These are phyloP conservation scores for Nectriaceae sp. DNA, from an alignment of 2,329 filamentous ascomycete species.

Conservation along the genomic window DNA sequence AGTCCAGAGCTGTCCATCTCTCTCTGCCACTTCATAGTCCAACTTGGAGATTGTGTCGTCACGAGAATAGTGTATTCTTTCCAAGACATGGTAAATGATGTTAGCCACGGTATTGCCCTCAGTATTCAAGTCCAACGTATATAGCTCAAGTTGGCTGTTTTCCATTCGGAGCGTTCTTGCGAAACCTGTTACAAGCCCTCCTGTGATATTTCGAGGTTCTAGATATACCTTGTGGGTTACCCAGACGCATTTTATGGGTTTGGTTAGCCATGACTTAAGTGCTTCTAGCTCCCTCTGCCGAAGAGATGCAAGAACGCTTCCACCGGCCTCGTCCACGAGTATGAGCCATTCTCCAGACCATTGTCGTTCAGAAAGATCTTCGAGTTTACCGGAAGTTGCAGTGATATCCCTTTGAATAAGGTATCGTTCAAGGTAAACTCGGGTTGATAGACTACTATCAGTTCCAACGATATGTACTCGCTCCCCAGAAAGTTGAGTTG, in stretches of 20 bases:
- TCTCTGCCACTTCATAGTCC: constrained; percentile 26
- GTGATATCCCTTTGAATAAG: constrained; percentile 12
- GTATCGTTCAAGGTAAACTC: constrained; percentile 4
- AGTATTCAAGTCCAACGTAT: constrained; percentile 22
- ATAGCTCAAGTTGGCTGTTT: constrained; percentile 22
- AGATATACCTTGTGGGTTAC: constrained; percentile 23
- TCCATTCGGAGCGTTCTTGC: constrained; percentile 21
- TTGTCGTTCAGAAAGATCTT: constrained; percentile 13
- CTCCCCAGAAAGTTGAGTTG: constrained; percentile 10
- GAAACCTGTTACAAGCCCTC: constrained; percentile 24
- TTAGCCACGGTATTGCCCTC: constrained; percentile 11
- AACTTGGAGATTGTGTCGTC: constrained; percentile 21
- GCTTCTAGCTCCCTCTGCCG: constrained; percentile 12
- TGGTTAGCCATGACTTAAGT: constrained; percentile 16
- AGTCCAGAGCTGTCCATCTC: constrained; percentile 25
- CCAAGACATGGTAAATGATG: constrained; percentile 19
- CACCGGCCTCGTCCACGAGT: constrained; percentile 19
- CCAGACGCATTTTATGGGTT: constrained; percentile 24
- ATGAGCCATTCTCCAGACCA: constrained; percentile 23
- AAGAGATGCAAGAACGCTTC: constrained; percentile 22
- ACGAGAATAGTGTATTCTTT: constrained; percentile 21
- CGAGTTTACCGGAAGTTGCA: constrained; percentile 11
- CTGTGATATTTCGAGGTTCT: constrained; percentile 20
- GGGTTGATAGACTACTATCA: constrained; percentile 1
- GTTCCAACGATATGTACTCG: constrained; percentile 16